phyloP scores from a whole-genome alignment of 306 rosid genomes.

The Dicorynia guianensis region DNA sequence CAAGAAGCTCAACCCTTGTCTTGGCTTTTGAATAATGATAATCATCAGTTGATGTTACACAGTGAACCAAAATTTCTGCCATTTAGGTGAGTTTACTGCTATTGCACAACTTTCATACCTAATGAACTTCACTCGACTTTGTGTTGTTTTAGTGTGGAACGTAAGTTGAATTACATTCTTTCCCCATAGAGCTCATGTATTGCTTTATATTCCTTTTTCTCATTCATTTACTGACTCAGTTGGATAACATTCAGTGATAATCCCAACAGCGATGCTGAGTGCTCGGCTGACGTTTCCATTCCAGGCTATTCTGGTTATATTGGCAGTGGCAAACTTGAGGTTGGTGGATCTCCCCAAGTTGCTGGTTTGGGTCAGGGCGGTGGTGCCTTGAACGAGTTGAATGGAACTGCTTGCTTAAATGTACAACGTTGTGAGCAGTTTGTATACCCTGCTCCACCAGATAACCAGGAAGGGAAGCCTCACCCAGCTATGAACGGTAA shows the following conservation, averaged over 20 bases:
- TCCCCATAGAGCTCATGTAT: neutral
- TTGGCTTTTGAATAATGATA: conserved; percentile 66
- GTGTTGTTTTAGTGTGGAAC: conserved; percentile 2
- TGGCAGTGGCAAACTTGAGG: conserved; percentile 53
- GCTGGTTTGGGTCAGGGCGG: conserved; percentile 56
- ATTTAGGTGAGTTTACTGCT: conserved; percentile 57
- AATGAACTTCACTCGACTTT: neutral
- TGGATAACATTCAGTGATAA: conserved; percentile 43
- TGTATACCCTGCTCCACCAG: conserved; percentile 55
- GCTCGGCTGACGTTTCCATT: conserved; percentile 56
- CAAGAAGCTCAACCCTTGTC: conserved; percentile 71
- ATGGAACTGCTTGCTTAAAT: conserved; percentile 55
- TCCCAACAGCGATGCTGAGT: conserved; percentile 59
- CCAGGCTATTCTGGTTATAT: conserved; percentile 61
- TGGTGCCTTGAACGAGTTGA: conserved; percentile 56
- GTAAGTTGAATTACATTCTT: neutral
- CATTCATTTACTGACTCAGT: conserved; percentile 19
- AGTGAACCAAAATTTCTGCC: conserved; percentile 57
- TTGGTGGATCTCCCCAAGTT: conserved; percentile 58
- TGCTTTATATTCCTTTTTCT: conserved; percentile 16
- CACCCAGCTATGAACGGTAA: conserved; percentile 45
- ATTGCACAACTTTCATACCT: neutral
- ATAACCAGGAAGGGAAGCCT: conserved; percentile 47
- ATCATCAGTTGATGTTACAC: conserved; percentile 56
- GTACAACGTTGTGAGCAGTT: conserved; percentile 61